Evolutionary conservation across 1,284 basidiomycete species (phyloP), one percentile per base, ranked within the genome.

Genomic region (Xanthoconium separans): DNA sequence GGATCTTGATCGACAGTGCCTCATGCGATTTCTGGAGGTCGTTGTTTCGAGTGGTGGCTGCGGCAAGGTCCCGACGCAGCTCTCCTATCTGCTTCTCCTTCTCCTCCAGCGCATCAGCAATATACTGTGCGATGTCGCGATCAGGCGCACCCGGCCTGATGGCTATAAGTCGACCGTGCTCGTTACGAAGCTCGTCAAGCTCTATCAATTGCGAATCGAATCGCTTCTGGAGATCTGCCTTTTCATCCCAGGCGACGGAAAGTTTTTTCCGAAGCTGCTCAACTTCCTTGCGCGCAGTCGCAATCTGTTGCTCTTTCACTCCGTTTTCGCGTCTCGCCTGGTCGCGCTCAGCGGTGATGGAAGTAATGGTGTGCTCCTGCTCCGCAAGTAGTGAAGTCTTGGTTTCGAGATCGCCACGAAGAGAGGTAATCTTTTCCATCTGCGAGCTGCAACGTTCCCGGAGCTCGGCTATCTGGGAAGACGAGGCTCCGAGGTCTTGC

Each of bases 181-280:
- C 44, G 12, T 58, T 40, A 24, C 24, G 37, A 15, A 50, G 34
- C 6, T 13, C 5, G n/a, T 30, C 5, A 9, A 59, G 47, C 12
- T 59, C 50, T 2, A 30, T 36, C 2, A 34, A 37, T 16, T 44
- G 55, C 1, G 2, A 16, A 2, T 50, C 41, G 4, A 42, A 44
- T 15, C 41, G 44, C 11, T 44, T 37, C 41, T 50, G 59, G 18
- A 47, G 36, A 29, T 27, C 36, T 9, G 24, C 6, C 13, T 30
- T 47, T 13, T 47, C 24, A 11, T 13, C 10, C 27, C 22, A 7
- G n/a, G 11, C 10, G n/a, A 8, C n/a, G 15, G 24, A 36, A n/a
- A 59, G 31, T 2, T 61, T 30, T 1, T 4, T 2, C n/a, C 40
- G 57, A 27, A 59, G 49, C 18, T 57, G 30, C 4, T 57, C 57